Conservation (phyloP, 2,329 filamentous ascomycete genomes). For the Didymella pinodella region DNA sequence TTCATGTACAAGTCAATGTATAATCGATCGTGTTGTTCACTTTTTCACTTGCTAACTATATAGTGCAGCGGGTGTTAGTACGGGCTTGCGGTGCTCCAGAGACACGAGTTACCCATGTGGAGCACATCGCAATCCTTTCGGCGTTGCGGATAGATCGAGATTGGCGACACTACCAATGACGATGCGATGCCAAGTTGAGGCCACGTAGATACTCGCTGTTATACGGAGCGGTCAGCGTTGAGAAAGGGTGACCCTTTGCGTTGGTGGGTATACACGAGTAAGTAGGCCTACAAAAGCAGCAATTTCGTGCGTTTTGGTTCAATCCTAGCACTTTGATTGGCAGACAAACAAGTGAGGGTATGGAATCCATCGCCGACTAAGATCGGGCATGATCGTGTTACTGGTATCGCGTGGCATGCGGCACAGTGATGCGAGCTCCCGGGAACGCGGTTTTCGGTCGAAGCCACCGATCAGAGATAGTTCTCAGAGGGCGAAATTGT, state of each 20-base stretch:
- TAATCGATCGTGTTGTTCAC: neutral
- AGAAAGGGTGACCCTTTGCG: neutral
- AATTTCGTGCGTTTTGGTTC: neutral
- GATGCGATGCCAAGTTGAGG: neutral
- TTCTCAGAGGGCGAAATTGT: no score
- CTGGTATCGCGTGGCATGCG: neutral
- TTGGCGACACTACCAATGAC: neutral
- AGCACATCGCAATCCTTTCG: neutral
- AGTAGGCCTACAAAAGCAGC: neutral
- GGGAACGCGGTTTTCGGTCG: no score
- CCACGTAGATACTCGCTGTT: neutral
- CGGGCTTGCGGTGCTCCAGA: neutral
- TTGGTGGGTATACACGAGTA: neutral
- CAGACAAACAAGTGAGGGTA: neutral
- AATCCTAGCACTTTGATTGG: neutral
- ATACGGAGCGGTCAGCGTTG: neutral
- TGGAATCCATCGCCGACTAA: neutral
- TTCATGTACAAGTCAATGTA: neutral
- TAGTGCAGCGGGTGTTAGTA: neutral
- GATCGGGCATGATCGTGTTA: neutral
- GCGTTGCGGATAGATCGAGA: neutral
- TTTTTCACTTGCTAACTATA: neutral
- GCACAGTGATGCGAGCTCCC: neutral
- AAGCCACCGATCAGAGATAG: no score
- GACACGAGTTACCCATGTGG: neutral